A percentile compares a stretch with the other conserved stretches of the same genome.
These are phyloP conservation scores for Nemania sp. DNA, from an alignment of 2,329 filamentous ascomycete species.

Conservation along the genomic window DNA sequence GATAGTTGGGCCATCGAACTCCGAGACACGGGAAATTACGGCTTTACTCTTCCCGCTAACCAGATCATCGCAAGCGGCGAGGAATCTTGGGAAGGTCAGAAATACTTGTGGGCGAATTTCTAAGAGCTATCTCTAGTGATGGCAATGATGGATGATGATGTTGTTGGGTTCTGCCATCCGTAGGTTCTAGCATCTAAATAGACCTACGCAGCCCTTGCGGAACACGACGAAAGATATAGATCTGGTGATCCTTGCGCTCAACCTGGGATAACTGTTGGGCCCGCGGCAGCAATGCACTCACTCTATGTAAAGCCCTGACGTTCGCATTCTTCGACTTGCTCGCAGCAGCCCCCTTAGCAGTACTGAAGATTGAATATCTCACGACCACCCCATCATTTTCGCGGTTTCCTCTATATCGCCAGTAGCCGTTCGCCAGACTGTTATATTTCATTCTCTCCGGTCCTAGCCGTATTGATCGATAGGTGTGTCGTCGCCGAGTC, in stretches of 20 bases:
- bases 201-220: not conserved
- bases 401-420: not conserved
- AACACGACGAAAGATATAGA: not conserved
- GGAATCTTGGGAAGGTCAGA: conserved; percentile 40
- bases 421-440: not conserved
- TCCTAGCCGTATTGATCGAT: conserved; percentile 5
- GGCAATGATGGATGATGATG: not conserved
- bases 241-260: not conserved
- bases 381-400: not conserved
- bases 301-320: not conserved
- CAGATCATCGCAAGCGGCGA: conserved; percentile 39
- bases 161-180: not conserved
- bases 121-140: not conserved
- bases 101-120: conserved; percentile 37
- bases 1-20: conserved; percentile 40
- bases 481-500: conserved; percentile 3
- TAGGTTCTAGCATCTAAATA: not conserved
- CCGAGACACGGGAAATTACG: conserved; percentile 38
- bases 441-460: conserved; percentile 2
- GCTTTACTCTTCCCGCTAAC: conserved; percentile 37
- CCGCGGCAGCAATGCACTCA: conserved; percentile 5
- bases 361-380: not conserved
- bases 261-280: conserved; percentile 1
- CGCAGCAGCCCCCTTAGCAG: not conserved
- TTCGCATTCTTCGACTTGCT: not conserved